Evolutionary conservation across 2,329 filamentous ascomycete genomes (phyloP).

Genomic region (Sclerotinia sclerotiorum): DNA sequence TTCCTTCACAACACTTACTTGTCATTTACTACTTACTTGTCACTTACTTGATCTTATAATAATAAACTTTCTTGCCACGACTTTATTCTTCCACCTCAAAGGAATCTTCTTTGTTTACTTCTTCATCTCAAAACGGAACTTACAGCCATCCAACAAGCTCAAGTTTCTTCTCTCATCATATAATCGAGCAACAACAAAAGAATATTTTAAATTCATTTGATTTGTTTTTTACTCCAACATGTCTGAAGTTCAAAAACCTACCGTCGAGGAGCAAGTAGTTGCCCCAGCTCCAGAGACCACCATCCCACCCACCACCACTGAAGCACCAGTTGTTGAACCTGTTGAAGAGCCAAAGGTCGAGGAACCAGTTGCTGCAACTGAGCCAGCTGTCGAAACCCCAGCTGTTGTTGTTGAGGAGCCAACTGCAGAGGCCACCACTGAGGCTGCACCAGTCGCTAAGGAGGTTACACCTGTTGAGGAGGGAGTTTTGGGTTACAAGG

Average conservation of each 20-base stretch:
- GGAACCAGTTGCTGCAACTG: constrained; percentile 39
- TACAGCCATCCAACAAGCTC: constrained; percentile 32
- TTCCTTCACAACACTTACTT: constrained; percentile 14
- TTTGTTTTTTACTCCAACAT: constrained; percentile 36
- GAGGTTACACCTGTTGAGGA: constrained; percentile 55
- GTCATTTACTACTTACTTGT: neutral
- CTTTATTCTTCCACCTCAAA: constrained; percentile 7
- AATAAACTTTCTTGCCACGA: constrained; percentile 12
- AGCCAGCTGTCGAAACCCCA: constrained; percentile 42
- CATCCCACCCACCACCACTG: constrained; percentile 30
- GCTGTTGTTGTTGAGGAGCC: constrained; percentile 41
- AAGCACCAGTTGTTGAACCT: constrained; percentile 48
- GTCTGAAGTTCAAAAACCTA: constrained; percentile 70
- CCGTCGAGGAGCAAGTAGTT: constrained; percentile 48
- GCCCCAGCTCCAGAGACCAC: constrained; percentile 34
- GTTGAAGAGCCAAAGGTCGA: constrained; percentile 42
- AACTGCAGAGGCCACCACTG: constrained; percentile 44
- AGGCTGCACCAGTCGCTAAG: constrained; percentile 58
- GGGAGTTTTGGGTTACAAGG: constrained; percentile 87
- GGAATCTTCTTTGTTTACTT: constrained; percentile 15
- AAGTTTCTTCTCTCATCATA: constrained; percentile 21
- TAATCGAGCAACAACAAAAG: constrained; percentile 27
- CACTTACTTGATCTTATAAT: constrained; percentile 3
- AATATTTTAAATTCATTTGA: constrained; percentile 23
- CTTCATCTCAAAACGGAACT: constrained; percentile 15